Conservation (phyloP, 495 filamentous ascomycete species). For the Staphylotrichum tortipilum region DNA sequence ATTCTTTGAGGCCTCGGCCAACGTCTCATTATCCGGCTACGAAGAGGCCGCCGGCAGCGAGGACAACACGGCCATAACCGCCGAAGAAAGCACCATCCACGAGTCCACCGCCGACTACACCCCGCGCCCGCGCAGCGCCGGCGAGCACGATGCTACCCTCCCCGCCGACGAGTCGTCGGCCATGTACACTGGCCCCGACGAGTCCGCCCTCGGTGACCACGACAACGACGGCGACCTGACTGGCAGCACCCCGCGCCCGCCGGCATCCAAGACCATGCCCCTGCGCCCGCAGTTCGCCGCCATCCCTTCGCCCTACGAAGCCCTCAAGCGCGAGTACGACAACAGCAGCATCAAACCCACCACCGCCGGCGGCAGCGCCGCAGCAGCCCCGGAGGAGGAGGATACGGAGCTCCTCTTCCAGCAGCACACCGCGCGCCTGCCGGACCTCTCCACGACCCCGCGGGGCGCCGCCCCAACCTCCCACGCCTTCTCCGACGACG, state of each 20-base stretch:
- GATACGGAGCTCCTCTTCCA: conserved; percentile 37
- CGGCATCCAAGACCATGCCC: conserved; percentile 34
- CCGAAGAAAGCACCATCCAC: conserved; percentile 25
- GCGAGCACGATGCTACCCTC: conserved; percentile 28
- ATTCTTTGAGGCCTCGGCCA: conserved; percentile 97
- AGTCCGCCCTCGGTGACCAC: conserved; percentile 45
- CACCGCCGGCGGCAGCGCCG: conserved; percentile 7
- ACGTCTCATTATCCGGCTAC: conserved; percentile 93
- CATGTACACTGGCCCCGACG: conserved; percentile 31
- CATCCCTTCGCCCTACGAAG: conserved; percentile 60
- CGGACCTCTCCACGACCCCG: conserved; percentile 50
- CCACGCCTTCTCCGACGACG: conserved; percentile 30
- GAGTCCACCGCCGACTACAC: conserved; percentile 37
- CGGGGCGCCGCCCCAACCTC: no score
- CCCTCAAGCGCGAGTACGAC: conserved; percentile 48
- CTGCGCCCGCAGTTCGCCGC: conserved; percentile 44
- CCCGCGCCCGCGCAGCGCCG: conserved; percentile 28
- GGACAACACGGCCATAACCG: conserved; percentile 38
- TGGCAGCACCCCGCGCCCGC: conserved; percentile 46
- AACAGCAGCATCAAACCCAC: no score
- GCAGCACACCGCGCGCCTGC: conserved; percentile 38
- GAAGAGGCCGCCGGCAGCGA: conserved; percentile 61
- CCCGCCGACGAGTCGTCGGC: conserved; percentile 28
- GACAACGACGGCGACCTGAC: conserved; percentile 41
- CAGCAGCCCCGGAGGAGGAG: conserved; percentile 24